Percentiles rank a stretch among this genome's conserved stretches.
phyloP scores from a whole-genome alignment of 441 rosid species.

The Corymbia calophylla region DNA sequence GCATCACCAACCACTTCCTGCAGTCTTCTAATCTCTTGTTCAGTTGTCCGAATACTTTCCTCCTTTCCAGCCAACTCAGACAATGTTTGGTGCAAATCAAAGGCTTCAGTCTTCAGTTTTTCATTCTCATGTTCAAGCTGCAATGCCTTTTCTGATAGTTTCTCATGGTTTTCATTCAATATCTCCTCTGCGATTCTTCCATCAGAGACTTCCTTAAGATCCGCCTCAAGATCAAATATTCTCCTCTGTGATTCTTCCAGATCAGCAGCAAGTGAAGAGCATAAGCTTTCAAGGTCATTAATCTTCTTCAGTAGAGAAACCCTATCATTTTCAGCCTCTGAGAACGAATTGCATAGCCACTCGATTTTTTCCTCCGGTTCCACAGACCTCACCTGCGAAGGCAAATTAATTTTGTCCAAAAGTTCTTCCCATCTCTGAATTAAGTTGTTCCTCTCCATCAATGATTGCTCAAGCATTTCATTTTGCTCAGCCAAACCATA shows the following conservation, averaged over 20 bases:
- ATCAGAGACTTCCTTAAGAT: conserved; percentile 37
- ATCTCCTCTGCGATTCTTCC: conserved; percentile 63
- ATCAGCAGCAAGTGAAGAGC: conserved; percentile 61
- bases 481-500: conserved; percentile 98
- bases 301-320: conserved; percentile 62
- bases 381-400: conserved; percentile 60
- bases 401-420: conserved; percentile 63
- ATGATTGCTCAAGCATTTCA: conserved; percentile 99
- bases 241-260: conserved; percentile 56
- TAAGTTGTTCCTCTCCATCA: conserved; percentile 84
- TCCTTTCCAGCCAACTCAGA: conserved; percentile 47
- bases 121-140: conserved; percentile 56
- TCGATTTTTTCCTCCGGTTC: conserved; percentile 88
- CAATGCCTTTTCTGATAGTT: conserved; percentile 30
- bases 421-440: conserved; percentile 96
- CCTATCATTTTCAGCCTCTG: conserved; percentile 59
- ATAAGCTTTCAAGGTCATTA: conserved; percentile 57
- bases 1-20: conserved; percentile 57
- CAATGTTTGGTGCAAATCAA: conserved; percentile 48
- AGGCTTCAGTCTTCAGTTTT: conserved; percentile 44
- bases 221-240: conserved; percentile 45
- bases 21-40: conserved; percentile 50
- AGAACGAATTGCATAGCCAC: conserved; percentile 77
- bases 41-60: conserved; percentile 32
- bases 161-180: conserved; percentile 38